Conservation (phyloP, 2,329 filamentous ascomycete genomes). For the Polychaeton citri region DNA sequence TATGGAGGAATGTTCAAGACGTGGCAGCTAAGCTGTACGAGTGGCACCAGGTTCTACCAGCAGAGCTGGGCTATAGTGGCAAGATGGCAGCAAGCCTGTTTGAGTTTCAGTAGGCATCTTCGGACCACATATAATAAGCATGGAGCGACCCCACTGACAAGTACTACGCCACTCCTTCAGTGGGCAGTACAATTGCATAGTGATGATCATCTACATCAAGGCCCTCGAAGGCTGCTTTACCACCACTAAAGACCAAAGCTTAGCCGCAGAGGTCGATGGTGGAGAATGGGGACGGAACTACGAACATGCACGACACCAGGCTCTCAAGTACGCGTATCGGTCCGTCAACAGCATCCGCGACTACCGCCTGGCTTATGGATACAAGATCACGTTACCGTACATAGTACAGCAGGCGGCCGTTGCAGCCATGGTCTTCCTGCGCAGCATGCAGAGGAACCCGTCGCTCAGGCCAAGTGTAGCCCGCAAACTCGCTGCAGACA, state of each 20-base stretch:
- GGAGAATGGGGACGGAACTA: background rate
- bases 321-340: background rate
- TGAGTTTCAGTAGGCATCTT: slow-evolving; percentile 6
- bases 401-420: slow-evolving; percentile 2
- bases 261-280: background rate
- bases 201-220: slow-evolving; percentile 1
- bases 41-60: slow-evolving; percentile 3
- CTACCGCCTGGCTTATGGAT: slow-evolving; percentile 5
- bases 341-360: slow-evolving; percentile 1
- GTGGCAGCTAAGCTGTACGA: slow-evolving; percentile 1
- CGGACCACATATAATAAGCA: slow-evolving; percentile 1
- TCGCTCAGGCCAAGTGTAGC: background rate
- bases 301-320: background rate
- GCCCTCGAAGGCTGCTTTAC: background rate
- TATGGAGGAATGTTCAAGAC: background rate
- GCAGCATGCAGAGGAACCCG: slow-evolving; percentile 1
- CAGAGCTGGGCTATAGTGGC: slow-evolving; percentile 1
- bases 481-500: background rate
- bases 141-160: no score
- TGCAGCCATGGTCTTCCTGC: slow-evolving; percentile 3
- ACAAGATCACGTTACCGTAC: slow-evolving; percentile 3
- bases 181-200: slow-evolving; percentile 3
- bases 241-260: background rate
- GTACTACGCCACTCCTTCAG: no score
- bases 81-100: slow-evolving; percentile 3